Base-by-base conservation (phyloP, 139 green algal genomes). In the Trebouxia sp. region DNA sequence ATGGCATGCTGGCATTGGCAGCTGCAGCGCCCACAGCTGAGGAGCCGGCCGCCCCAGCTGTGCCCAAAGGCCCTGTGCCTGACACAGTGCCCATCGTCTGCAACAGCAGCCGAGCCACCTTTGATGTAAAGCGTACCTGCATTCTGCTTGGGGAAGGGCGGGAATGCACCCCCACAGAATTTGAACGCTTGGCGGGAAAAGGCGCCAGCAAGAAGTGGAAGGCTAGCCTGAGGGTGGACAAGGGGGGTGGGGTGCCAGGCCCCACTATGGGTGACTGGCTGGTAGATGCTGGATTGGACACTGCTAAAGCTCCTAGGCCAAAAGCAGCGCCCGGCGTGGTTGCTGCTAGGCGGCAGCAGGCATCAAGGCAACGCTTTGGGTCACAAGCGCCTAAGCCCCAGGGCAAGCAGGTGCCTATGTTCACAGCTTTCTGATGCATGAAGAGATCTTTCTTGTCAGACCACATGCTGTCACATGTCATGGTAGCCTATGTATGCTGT, bases 181-280 rank as follows among this genome's bases (percentile, higher is more conserved):
- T 97, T 79, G 94, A 98, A 86, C 85, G 90, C 6, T 17, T 92
- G 26, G 85, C 88, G 0, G 94, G 94, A 45, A 92, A 93, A 76
- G 90, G 84, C 7, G 83, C 86, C 30, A 82, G 82, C 56, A 97
- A 97, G 88, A 97, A 97, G 87, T 98, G 94, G 93, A 97, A 97
- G 88, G 85, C 80, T 41, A 76, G 50, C 42, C 22, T 84, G 17
- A 62, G 80, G 20, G 55, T 84, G n/a, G 80, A 84, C 80, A 84
- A 84, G 70, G 79, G 55, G 6, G 53, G 70, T 26, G 72, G 80
- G 42, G 47, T 67, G 42, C 85, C 87, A 0, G 89, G 93, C 24
- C 81, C 85, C 0, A 95, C 93, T 11, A 86, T 97, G 75, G 86
- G 89, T 0, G 92, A 96, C 53, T 96, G 92, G 91, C 87, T 97